phyloP scores from a whole-genome alignment of 1,284 basidiomycete species.

The Tausonia pullulans region DNA sequence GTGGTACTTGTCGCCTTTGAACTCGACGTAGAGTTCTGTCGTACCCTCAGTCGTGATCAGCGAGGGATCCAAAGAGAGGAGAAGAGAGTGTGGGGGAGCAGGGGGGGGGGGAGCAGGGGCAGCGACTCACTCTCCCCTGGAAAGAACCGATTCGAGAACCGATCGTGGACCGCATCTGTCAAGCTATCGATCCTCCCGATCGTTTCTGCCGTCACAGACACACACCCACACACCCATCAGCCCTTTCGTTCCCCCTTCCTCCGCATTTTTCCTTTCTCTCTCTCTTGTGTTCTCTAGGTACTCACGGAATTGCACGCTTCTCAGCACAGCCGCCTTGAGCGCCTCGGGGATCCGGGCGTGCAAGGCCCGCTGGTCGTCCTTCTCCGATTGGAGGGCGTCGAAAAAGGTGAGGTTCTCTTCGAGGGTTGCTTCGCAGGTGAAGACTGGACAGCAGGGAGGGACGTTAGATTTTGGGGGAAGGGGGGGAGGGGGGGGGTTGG shows the following conservation, averaged over 20 bases:
- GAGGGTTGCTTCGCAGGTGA: constrained; percentile 90
- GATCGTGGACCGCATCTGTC: constrained; percentile 85
- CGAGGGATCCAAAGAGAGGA: constrained; percentile 2
- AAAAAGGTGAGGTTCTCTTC: constrained; percentile 90
- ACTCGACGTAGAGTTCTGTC: constrained; percentile 68
- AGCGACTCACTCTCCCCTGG: constrained; percentile 64
- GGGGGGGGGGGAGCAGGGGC: constrained; percentile 1
- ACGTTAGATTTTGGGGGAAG: background rate
- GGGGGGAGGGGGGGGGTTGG: background rate
- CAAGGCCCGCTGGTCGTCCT: constrained; percentile 71
- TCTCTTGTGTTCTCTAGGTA: constrained; percentile 22
- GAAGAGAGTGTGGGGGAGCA: background rate
- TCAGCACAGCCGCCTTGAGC: constrained; percentile 81
- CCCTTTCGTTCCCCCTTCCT: no score
- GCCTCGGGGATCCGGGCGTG: constrained; percentile 84
- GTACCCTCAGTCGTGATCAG: background rate
- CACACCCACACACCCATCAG: no score
- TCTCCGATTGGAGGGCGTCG: constrained; percentile 82
- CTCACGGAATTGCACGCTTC: constrained; percentile 90
- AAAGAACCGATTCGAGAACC: constrained; percentile 92
- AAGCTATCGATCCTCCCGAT: constrained; percentile 89
- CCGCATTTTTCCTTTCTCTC: background rate
- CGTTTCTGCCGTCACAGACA: constrained; percentile 51
- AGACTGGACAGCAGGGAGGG: constrained; percentile 40
- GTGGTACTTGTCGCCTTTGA: constrained; percentile 69